Conservation (phyloP, 768 basidiomycete species). For the Termitomyces eurrhizus region DNA sequence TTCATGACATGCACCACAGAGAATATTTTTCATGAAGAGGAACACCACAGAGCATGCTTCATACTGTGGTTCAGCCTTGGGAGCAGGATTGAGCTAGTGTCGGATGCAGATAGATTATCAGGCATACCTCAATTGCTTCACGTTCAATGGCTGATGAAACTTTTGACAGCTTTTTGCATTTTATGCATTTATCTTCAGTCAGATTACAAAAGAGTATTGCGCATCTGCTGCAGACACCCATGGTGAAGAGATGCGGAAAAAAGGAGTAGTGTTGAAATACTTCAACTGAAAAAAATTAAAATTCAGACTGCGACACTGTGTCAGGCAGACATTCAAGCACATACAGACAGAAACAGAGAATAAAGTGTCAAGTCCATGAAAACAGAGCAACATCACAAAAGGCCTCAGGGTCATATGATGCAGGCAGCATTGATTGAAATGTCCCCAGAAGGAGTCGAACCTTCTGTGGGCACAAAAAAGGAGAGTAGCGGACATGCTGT, state of each 20-base stretch:
- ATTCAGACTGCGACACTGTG: neutral
- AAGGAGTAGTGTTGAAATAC: neutral
- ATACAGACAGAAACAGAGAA: too few species aligned
- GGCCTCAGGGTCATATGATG: too few species aligned
- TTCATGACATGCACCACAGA: neutral
- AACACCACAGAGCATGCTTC: neutral
- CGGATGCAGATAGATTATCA: neutral
- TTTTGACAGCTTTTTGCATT: neutral
- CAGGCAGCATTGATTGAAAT: too few species aligned
- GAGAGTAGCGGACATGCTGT: too few species aligned
- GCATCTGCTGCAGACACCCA: neutral
- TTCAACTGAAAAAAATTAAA: neutral
- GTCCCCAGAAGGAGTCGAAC: too few species aligned
- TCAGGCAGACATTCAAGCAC: too few species aligned
- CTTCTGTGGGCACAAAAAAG: too few species aligned
- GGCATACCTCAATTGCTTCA: neutral
- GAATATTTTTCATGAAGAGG: neutral
- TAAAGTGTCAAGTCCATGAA: too few species aligned
- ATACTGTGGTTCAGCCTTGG: neutral
- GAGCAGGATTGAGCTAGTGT: too few species aligned
- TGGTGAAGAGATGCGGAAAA: too few species aligned
- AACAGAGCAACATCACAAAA: too few species aligned
- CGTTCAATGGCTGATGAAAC: neutral
- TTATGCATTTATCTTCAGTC: neutral
- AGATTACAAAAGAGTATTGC: neutral